Conservation (phyloP, 129 eudicot species). For the Flaveria linearis region DNA sequence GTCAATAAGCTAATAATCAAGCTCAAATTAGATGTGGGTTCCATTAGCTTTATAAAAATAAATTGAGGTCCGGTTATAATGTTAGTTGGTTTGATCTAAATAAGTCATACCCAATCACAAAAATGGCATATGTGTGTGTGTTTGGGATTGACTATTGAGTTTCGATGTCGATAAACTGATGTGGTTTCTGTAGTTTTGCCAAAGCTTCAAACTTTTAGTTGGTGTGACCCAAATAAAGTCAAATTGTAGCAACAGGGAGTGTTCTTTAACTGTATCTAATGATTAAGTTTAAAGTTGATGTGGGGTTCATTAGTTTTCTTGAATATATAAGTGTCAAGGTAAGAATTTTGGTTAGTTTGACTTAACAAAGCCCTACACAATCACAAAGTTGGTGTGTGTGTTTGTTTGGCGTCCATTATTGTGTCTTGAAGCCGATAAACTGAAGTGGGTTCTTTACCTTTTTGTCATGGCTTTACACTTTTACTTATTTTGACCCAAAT, state of each 20-base stretch:
- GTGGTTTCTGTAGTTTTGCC: conserved; percentile 2
- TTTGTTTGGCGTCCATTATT: conserved; percentile 1
- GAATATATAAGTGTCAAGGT: neutral
- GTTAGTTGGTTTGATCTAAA: neutral
- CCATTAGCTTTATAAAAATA: neutral
- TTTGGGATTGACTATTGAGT: neutral
- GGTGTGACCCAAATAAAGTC: conserved; percentile 10
- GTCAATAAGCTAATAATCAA: conserved; percentile 15
- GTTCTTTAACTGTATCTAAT: conserved; percentile 5
- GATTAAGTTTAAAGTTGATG: conserved; percentile 6
- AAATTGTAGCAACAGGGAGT: neutral
- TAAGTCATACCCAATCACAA: neutral
- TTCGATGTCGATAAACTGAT: conserved; percentile 12
- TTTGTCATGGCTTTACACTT: neutral
- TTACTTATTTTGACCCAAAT: neutral
- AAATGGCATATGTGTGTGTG: neutral
- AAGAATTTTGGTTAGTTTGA: neutral
- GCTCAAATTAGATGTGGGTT: conserved; percentile 15
- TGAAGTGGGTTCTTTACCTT: conserved; percentile 1
- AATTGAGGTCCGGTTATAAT: neutral
- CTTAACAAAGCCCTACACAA: too few relatives aligned
- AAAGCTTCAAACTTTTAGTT: conserved; percentile 14
- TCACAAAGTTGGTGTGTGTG: neutral
- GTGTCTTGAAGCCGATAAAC: neutral
- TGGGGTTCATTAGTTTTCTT: neutral